Evolutionary conservation across 345 rosid genomes (phyloP).

Genomic region (Aegle marmelos): DNA sequence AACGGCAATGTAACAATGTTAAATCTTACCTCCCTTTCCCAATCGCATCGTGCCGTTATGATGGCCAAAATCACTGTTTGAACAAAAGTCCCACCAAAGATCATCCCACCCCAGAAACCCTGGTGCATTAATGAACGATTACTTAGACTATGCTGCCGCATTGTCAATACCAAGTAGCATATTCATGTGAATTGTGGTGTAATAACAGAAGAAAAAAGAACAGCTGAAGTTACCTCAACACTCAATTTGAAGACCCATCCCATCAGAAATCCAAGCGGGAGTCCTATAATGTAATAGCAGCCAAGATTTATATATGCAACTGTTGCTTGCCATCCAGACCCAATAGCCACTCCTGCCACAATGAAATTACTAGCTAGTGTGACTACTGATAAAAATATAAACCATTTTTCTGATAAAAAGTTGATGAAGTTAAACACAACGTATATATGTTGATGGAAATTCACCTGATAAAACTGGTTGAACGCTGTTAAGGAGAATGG

Average conservation of each 20-base stretch:
- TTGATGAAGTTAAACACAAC: background rate
- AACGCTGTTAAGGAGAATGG: slow-evolving; percentile 46
- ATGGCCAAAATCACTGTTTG: slow-evolving; percentile 54
- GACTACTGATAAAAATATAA: background rate
- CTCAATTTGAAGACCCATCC: slow-evolving; percentile 65
- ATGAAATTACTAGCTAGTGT: background rate
- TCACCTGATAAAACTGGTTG: slow-evolving; percentile 52
- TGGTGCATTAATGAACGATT: background rate
- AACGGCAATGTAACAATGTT: too few species aligned
- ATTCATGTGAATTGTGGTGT: too few species aligned
- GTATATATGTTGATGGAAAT: background rate
- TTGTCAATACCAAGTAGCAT: too few species aligned
- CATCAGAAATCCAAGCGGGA: slow-evolving; percentile 67
- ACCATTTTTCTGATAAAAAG: too few species aligned
- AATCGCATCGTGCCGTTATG: slow-evolving; percentile 42
- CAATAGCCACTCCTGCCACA: slow-evolving; percentile 72
- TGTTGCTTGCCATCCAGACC: slow-evolving; percentile 77
- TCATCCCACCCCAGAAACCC: slow-evolving; percentile 91
- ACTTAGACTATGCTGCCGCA: too few species aligned
- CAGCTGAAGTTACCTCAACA: slow-evolving; percentile 37
- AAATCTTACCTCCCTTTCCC: slow-evolving; percentile 56
- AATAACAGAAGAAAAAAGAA: background rate
- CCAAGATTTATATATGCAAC: slow-evolving; percentile 71
- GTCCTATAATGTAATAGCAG: slow-evolving; percentile 66
- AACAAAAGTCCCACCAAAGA: slow-evolving; percentile 55